Conservation (phyloP, 2,329 filamentous ascomycete genomes). For the Colletotrichum ledebouriae region DNA sequence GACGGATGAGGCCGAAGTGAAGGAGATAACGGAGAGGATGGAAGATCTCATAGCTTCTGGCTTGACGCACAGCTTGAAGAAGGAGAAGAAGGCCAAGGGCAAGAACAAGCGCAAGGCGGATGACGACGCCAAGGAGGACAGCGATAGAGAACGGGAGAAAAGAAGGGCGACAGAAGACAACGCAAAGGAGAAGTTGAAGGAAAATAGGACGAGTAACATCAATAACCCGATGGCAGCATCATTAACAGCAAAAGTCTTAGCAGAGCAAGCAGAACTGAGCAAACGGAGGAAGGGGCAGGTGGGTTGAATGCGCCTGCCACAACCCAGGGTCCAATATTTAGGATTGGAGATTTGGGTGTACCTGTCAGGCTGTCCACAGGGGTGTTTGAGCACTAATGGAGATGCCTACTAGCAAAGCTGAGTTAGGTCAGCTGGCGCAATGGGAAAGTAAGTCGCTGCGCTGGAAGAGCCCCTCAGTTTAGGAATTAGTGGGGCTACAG, state of each 20-base stretch:
- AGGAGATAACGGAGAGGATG: slow-evolving; percentile 73
- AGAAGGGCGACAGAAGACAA: slow-evolving; percentile 41
- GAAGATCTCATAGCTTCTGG: slow-evolving; percentile 79
- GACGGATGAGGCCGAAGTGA: slow-evolving; percentile 76
- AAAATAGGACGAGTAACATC: slow-evolving; percentile 71
- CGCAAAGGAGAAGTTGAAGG: slow-evolving; percentile 48
- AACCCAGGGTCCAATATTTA: background rate
- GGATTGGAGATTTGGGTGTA: background rate
- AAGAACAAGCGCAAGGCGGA: slow-evolving; percentile 81
- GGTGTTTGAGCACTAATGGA: background rate
- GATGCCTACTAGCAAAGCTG: background rate
- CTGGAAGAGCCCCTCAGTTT: slow-evolving; percentile 21
- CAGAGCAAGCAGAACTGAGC: slow-evolving; percentile 86
- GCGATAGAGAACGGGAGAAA: slow-evolving; percentile 49
- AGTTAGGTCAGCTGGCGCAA: slow-evolving; percentile 8
- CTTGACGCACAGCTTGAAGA: slow-evolving; percentile 90
- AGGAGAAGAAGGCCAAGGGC: slow-evolving; percentile 74
- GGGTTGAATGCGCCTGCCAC: no score
- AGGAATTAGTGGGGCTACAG: slow-evolving; percentile 28
- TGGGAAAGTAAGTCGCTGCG: slow-evolving; percentile 2
- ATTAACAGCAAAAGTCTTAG: slow-evolving; percentile 86
- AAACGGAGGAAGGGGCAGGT: slow-evolving; percentile 74
- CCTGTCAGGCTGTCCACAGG: background rate
- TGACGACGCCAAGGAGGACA: slow-evolving; percentile 56
- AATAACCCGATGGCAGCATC: slow-evolving; percentile 90